Percentiles rank a stretch among this genome's conserved stretches.
phyloP scores from a whole-genome alignment of 2,329 filamentous ascomycete species.

The Trematosphaeria pertusa region DNA sequence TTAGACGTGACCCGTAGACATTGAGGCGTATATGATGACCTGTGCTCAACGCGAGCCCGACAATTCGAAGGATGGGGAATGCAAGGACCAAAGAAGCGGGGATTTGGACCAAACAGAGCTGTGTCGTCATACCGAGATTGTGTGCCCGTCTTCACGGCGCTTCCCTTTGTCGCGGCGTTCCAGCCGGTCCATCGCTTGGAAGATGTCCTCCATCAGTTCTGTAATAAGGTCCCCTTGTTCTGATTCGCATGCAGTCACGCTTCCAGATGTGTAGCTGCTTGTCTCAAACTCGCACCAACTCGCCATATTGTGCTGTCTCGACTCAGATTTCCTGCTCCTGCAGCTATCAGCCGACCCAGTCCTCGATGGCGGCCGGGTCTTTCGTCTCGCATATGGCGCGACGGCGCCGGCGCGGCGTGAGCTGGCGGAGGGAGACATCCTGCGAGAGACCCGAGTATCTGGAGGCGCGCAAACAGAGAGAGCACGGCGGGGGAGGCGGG shows the following conservation, averaged over 20 bases:
- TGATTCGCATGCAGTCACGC: slow-evolving; percentile 27
- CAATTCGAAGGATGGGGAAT: slow-evolving; percentile 16
- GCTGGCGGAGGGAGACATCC: slow-evolving; percentile 41
- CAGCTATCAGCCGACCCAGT: slow-evolving; percentile 41
- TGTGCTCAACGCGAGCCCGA: slow-evolving; percentile 10
- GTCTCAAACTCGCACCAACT: slow-evolving; percentile 16
- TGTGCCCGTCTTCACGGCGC: slow-evolving; percentile 21
- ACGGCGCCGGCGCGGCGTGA: slow-evolving; percentile 40
- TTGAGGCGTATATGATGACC: neutral
- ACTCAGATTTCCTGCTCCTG: slow-evolving; percentile 23
- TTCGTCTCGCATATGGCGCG: slow-evolving; percentile 44
- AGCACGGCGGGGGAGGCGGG: slow-evolving; percentile 41
- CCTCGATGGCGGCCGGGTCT: slow-evolving; percentile 41
- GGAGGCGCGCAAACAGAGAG: slow-evolving; percentile 44
- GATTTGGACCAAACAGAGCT: slow-evolving; percentile 26
- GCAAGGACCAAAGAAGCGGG: slow-evolving; percentile 25
- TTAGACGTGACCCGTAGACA: slow-evolving; percentile 25
- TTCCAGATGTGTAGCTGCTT: slow-evolving; percentile 21
- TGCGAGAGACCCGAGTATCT: slow-evolving; percentile 36
- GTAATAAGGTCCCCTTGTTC: slow-evolving; percentile 32
- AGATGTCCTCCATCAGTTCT: slow-evolving; percentile 33
- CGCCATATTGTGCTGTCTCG: too few species aligned
- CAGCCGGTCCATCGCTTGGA: slow-evolving; percentile 38
- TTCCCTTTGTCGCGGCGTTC: slow-evolving; percentile 30
- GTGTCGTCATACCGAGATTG: slow-evolving; percentile 44